Conservation (phyloP, 2,329 filamentous ascomycete genomes). For the Setomelanomma holmii region DNA sequence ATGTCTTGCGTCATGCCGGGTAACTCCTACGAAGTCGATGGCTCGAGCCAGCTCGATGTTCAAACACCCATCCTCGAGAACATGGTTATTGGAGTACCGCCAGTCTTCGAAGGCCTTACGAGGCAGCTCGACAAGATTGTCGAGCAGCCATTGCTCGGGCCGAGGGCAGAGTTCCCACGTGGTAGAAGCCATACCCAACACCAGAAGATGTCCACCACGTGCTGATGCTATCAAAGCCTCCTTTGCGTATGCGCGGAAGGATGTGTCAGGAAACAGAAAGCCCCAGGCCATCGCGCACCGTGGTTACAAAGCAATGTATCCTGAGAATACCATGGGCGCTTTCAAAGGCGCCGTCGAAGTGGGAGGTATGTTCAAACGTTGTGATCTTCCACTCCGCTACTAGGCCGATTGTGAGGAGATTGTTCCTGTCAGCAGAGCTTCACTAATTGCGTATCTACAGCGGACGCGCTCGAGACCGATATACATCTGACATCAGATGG, state of each 20-base stretch:
- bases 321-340: conserved; percentile 85
- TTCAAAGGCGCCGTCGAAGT: conserved; percentile 76
- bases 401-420: too few species aligned
- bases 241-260: conserved; percentile 44
- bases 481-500: conserved; percentile 82
- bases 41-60: conserved; percentile 27
- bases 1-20: neutral
- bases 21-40: too few species aligned
- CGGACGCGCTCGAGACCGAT: conserved; percentile 87
- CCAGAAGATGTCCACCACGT: neutral
- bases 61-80: conserved; percentile 45
- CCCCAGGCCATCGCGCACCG: conserved; percentile 81
- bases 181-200: conserved; percentile 20
- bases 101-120: conserved; percentile 45
- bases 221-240: conserved; percentile 28
- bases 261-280: conserved; percentile 49
- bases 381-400: too few species aligned
- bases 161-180: conserved; percentile 37
- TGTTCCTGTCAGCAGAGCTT: too few species aligned
- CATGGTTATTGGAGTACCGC: conserved; percentile 47
- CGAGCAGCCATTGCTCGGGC: conserved; percentile 44
- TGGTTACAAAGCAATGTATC: conserved; percentile 77
- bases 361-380: too few species aligned
- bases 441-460: too few species aligned
- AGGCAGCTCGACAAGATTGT: conserved; percentile 43